Percentiles rank a stretch among this genome's conserved stretches.
Evolutionary conservation across 2,329 filamentous ascomycete species (phyloP).

Genomic region (Xylariaceae sp.): DNA sequence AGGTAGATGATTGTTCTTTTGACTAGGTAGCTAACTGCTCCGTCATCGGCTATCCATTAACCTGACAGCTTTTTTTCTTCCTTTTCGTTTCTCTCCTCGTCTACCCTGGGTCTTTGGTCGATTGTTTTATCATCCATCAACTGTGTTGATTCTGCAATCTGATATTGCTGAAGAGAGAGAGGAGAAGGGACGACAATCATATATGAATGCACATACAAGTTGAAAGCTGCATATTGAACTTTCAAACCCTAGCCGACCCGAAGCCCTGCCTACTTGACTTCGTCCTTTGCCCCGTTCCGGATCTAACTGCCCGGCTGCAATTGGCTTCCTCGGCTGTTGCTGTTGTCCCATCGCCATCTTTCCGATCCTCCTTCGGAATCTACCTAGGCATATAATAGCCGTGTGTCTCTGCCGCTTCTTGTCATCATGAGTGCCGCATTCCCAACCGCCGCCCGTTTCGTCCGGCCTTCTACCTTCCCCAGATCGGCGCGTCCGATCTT

Average conservation of each 20-base stretch:
- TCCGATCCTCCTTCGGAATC: background rate
- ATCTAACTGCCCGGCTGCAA: conserved; percentile 18
- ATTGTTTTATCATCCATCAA: conserved; percentile 8
- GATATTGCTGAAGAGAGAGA: background rate
- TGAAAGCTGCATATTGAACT: background rate
- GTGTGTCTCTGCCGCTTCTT: conserved; percentile 4
- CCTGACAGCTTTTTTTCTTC: conserved; percentile 4
- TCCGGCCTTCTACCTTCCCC: conserved; percentile 39
- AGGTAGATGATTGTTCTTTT: conserved; percentile 11
- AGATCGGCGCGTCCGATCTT: conserved; percentile 39
- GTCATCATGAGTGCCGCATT: conserved; percentile 39
- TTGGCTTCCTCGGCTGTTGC: conserved; percentile 32
- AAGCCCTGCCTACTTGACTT: background rate
- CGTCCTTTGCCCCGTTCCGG: conserved; percentile 21
- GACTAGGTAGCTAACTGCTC: conserved; percentile 14
- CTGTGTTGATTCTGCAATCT: background rate
- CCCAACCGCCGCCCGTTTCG: conserved; percentile 38
- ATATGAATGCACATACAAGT: no score
- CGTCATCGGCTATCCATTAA: conserved; percentile 25
- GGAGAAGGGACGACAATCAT: background rate
- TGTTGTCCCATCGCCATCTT: conserved; percentile 5
- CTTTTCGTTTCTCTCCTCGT: background rate
- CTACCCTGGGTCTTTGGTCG: background rate
- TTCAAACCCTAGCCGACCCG: conserved; percentile 3
- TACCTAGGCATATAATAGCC: conserved; percentile 15